phyloP scores from a whole-genome alignment of 139 green algal species.

The Tetraselmis chui region DNA sequence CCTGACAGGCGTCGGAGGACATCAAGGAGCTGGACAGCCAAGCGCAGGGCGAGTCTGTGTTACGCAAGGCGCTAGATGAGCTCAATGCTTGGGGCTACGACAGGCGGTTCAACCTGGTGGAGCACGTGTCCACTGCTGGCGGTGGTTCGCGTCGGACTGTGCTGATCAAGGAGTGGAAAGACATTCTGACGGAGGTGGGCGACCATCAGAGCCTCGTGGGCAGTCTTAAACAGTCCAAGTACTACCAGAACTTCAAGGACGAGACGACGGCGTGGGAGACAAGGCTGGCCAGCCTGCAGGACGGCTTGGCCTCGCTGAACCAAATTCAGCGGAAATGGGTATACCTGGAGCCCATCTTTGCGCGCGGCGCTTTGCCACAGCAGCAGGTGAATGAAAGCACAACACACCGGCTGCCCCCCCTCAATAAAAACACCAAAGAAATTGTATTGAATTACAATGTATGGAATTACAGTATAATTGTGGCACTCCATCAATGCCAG shows the following conservation, averaged over 20 bases:
- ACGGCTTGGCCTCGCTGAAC: conserved; percentile 54
- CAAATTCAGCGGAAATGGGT: conserved; percentile 73
- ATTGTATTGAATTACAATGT: no score
- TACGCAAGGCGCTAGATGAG: conserved; percentile 71
- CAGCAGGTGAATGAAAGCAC: no score
- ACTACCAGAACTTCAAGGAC: conserved; percentile 53
- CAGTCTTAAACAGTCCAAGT: conserved; percentile 54
- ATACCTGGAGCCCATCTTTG: conserved; percentile 82
- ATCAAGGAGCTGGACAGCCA: conserved; percentile 28
- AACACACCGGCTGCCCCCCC: no score
- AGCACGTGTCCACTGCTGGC: conserved; percentile 15
- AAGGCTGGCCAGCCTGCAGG: conserved; percentile 47
- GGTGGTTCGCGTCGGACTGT: conserved; percentile 17
- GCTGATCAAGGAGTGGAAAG: conserved; percentile 78
- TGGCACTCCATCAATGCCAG: no score
- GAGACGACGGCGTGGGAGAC: conserved; percentile 52
- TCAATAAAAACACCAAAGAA: no score
- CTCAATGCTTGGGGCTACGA: conserved; percentile 71
- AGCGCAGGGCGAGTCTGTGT: conserved; percentile 62
- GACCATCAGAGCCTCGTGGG: conserved; percentile 72
- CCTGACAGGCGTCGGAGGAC: neutral
- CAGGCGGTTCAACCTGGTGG: conserved; percentile 1
- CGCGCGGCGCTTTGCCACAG: conserved; percentile 59
- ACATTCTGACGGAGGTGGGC: conserved; percentile 66
- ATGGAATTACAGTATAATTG: no score